Evolutionary conservation across 2,329 filamentous ascomycete genomes (phyloP).

Genomic region (Grosmannia clavigera): DNA sequence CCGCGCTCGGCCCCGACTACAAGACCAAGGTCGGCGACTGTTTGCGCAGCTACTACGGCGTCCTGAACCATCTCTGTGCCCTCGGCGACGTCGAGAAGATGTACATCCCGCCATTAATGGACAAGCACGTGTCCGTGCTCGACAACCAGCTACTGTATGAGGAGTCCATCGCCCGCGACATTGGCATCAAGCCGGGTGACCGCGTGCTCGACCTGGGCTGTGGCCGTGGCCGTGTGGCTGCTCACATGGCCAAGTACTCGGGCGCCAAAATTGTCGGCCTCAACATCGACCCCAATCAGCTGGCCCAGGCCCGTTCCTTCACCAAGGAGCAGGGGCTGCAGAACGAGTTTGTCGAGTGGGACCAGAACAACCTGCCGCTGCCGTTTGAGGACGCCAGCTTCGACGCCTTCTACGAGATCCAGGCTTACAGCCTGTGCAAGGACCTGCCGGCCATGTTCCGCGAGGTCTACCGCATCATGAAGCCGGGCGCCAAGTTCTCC

Average conservation of each 20-base stretch:
- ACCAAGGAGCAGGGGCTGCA: slow-evolving; percentile 29
- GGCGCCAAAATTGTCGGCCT: slow-evolving; percentile 36
- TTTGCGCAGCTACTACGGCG: slow-evolving; percentile 38
- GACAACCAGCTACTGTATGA: slow-evolving; percentile 42
- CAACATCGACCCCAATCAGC: slow-evolving; percentile 42
- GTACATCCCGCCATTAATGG: slow-evolving; percentile 44
- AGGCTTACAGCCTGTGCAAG: slow-evolving; percentile 40
- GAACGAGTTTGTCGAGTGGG: slow-evolving; percentile 35
- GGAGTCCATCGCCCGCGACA: slow-evolving; percentile 33
- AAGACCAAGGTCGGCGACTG: slow-evolving; percentile 37
- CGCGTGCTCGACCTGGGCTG: slow-evolving; percentile 39
- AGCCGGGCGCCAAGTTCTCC: slow-evolving; percentile 36
- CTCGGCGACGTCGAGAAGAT: slow-evolving; percentile 45
- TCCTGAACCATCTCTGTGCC: slow-evolving; percentile 41
- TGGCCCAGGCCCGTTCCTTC: slow-evolving; percentile 31
- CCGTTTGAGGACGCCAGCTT: slow-evolving; percentile 36
- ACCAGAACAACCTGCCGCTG: slow-evolving; percentile 38
- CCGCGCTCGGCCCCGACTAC: slow-evolving; percentile 34
- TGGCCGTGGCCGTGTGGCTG: slow-evolving; percentile 38
- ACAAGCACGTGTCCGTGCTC: slow-evolving; percentile 32
- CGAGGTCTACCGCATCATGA: slow-evolving; percentile 35
- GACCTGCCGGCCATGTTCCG: slow-evolving; percentile 32
- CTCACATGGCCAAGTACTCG: slow-evolving; percentile 36
- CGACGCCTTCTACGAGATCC: slow-evolving; percentile 45
- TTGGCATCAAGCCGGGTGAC: slow-evolving; percentile 31